phyloP scores from a whole-genome alignment of 345 rosid genomes.

The Salix exigua region DNA sequence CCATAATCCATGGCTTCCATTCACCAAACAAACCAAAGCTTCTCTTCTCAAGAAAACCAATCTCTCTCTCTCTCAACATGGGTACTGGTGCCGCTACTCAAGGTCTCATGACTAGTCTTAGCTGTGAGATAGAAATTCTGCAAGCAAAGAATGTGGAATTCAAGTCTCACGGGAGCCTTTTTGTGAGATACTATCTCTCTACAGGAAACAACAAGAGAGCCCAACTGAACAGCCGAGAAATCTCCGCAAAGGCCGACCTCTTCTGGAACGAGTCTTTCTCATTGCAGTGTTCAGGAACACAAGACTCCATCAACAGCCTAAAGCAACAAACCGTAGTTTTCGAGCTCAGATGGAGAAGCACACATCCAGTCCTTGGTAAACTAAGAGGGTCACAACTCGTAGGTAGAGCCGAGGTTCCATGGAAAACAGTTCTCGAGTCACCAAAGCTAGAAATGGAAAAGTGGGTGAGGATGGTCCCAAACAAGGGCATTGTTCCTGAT shows the following conservation, averaged over 20 bases:
- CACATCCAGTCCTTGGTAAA: conserved; percentile 29
- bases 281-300: conserved; percentile 51
- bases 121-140: conserved; percentile 51
- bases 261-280: conserved; percentile 61
- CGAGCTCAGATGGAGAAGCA: conserved; percentile 55
- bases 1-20: not conserved
- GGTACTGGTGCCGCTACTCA: conserved; percentile 23
- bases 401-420: conserved; percentile 55
- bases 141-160: conserved; percentile 63
- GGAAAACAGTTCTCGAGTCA: conserved; percentile 43
- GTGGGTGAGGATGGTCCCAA: conserved; percentile 38
- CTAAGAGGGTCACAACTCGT: conserved; percentile 47
- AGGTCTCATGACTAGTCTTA: conserved; percentile 31
- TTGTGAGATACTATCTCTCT: conserved; percentile 63
- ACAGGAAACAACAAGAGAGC: conserved; percentile 49
- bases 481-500: conserved; percentile 7
- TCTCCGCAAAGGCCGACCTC: conserved; percentile 36
- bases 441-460: conserved; percentile 45
- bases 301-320: conserved; percentile 42
- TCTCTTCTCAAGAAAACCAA: not conserved
- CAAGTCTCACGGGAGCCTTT: conserved; percentile 38
- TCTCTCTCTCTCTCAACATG: conserved; percentile 16
- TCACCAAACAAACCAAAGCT: conserved; percentile 2
- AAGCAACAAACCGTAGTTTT: conserved; percentile 49
- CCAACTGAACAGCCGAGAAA: conserved; percentile 46